Conservation (phyloP, 2,329 filamentous ascomycete species). For the Herpotrichia juniperi region DNA sequence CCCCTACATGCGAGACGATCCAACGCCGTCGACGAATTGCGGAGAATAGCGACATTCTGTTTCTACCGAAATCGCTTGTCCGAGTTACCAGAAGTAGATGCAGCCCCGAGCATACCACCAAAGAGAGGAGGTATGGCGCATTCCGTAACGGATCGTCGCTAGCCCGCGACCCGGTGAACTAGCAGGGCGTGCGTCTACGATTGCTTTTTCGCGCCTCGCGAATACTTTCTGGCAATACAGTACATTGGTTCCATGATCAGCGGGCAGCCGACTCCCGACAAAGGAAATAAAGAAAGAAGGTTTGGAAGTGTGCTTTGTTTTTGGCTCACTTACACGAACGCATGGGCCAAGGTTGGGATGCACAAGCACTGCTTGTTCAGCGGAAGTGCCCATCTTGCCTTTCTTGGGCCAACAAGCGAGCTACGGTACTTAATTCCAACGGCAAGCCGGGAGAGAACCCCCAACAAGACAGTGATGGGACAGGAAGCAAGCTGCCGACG, state of each 20-base stretch:
- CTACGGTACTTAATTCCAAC: slow-evolving; percentile 2
- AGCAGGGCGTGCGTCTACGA: neutral
- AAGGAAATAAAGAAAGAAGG: too few species aligned
- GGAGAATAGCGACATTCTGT: too few species aligned
- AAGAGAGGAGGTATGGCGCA: neutral
- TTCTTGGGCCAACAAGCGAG: slow-evolving; percentile 7
- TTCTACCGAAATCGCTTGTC: neutral
- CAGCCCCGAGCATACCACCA: neutral
- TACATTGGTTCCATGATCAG: too few species aligned
- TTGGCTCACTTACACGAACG: neutral
- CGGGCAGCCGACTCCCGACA: too few species aligned
- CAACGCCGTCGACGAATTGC: neutral
- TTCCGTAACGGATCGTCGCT: neutral
- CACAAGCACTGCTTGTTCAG: neutral
- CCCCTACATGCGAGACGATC: neutral
- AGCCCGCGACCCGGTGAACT: neutral
- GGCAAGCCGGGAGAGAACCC: neutral
- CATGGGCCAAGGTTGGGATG: neutral
- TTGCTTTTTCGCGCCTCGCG: slow-evolving; percentile 1
- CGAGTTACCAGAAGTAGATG: neutral
- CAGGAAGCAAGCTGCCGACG: neutral
- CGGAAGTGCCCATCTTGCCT: neutral
- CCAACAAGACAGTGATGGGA: neutral
- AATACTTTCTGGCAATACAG: neutral
- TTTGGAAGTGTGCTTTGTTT: neutral